Percentiles rank a stretch among this genome's conserved stretches.
Conservation (phyloP, 495 filamentous ascomycete genomes). For the Penicillium herquei region DNA sequence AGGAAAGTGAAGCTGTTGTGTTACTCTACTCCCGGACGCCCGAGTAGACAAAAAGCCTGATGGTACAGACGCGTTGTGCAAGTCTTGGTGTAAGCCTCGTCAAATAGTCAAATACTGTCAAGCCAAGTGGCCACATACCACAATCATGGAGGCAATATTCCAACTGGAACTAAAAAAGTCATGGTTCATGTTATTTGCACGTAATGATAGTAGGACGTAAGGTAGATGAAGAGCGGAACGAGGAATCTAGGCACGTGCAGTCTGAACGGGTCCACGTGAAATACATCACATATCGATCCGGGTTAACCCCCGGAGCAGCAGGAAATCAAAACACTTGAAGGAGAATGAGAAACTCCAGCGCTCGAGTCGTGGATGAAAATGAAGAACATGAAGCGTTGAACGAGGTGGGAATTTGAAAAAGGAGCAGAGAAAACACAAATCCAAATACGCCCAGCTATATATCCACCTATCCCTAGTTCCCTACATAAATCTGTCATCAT, state of each 20-base stretch:
- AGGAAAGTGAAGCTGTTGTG: conserved; percentile 2
- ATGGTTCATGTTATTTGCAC: conserved; percentile 9
- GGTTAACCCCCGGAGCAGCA: neutral
- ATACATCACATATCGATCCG: neutral
- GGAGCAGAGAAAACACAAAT: conserved; percentile 1
- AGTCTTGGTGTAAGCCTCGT: conserved; percentile 4
- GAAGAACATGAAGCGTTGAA: conserved; percentile 1
- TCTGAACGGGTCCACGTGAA: conserved; percentile 2
- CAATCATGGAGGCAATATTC: neutral
- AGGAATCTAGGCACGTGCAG: conserved; percentile 11
- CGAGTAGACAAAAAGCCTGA: neutral
- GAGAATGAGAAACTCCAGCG: conserved; percentile 25
- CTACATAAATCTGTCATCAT: neutral
- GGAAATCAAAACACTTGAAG: conserved; percentile 4
- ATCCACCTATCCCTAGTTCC: neutral
- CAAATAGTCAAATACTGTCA: neutral
- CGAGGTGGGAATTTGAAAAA: conserved; percentile 5
- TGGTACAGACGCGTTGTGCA: conserved; percentile 4
- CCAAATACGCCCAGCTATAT: conserved; percentile 8
- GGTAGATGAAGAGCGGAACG: conserved; percentile 1
- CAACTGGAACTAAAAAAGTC: neutral
- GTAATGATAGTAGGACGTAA: neutral
- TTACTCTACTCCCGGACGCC: conserved; percentile 12
- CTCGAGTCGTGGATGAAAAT: conserved; percentile 14
- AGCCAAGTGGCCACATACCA: neutral